Evolutionary conservation across 441 rosid species (phyloP).

Genomic region (Populus tomentosa): DNA sequence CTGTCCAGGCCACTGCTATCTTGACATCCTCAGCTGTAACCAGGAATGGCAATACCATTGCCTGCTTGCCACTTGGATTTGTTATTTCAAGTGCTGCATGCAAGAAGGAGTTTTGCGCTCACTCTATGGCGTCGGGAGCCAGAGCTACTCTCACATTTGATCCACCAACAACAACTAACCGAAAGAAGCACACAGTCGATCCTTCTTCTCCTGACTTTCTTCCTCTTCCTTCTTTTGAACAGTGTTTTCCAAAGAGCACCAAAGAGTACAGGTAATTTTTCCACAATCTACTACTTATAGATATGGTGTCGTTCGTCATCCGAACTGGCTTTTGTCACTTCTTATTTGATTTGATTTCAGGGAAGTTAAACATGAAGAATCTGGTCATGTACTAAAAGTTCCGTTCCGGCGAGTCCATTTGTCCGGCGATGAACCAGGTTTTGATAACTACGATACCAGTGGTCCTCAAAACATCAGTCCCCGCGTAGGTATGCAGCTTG

Average conservation of each 20-base stretch:
- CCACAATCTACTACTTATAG: neutral
- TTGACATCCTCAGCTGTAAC: conserved; percentile 41
- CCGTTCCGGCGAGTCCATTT: conserved; percentile 83
- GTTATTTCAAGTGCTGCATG: conserved; percentile 27
- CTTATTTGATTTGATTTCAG: conserved; percentile 30
- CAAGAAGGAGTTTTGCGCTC: conserved; percentile 33
- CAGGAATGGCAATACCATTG: conserved; percentile 46
- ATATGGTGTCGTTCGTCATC: neutral
- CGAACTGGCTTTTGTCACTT: neutral
- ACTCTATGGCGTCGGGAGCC: conserved; percentile 22
- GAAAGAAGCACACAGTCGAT: conserved; percentile 66
- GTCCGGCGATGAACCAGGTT: conserved; percentile 76
- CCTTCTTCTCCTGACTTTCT: conserved; percentile 89
- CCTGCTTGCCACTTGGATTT: conserved; percentile 56
- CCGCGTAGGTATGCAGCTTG: conserved; percentile 41
- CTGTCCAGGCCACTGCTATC: conserved; percentile 38
- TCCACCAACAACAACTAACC: conserved; percentile 50
- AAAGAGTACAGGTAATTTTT: conserved; percentile 52
- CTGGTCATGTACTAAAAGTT: conserved; percentile 81
- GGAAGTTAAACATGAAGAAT: conserved; percentile 71
- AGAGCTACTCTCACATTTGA: conserved; percentile 78
- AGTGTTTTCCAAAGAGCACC: conserved; percentile 92
- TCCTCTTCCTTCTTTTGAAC: conserved; percentile 79
- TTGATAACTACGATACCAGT: conserved; percentile 90
- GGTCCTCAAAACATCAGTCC: conserved; percentile 88